Base-by-base conservation (phyloP, 2,329 filamentous ascomycete species). In the Pseudogymnoascus sp. region DNA sequence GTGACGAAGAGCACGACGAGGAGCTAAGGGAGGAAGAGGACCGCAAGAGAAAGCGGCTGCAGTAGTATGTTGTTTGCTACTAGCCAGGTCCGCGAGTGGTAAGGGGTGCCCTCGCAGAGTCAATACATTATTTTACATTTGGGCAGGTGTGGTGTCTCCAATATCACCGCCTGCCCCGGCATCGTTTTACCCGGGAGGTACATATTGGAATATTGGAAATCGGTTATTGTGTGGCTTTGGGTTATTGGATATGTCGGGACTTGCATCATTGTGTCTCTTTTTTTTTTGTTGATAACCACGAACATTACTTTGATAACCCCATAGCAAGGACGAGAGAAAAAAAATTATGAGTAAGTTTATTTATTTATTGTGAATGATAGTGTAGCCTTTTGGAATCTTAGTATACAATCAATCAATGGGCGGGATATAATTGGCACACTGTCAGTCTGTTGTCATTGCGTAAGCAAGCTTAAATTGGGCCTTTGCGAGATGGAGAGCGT, bases 1-100 rank as follows among this genome's bases (percentile, higher is more conserved):
- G 84, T 63, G 82, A 83, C 10, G 85, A 86, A 62, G 86, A 88
- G 63, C 82, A 83, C 18, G 85, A 86, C 52, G 85, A 87, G 70
- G 85, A 88, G 63, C 79, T 85, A 63, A 76, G 79, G 25, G 77
- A 79, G 61, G 73, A 74, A 58, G 83, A 86, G 18, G 84, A 87
- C 63, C 77, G 85, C 64, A 87, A 87, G 72, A 78, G 85, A 62
- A 87, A 87, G 72, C 78, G 85, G 61, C 74, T 86, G 67, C 77
- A 81, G 67, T 84, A 65, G 59, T 60, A 33, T 33, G 2, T 25
- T 31, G 15, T 29, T 10, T 60, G 12, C 37, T 25, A 8, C 15
- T 15, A 8, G 37, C 27, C 42, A 5, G 48, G n/a, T 29, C 48
- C 18, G n/a, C 29, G 9, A 9, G 29, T 55, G 21, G 12, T 5